A percentile compares a stretch with the other conserved stretches of the same genome.
These are phyloP conservation scores for Nannochloropsis oceanica DNA, from an alignment of 108 stramenopile species.

Conservation along the genomic window DNA sequence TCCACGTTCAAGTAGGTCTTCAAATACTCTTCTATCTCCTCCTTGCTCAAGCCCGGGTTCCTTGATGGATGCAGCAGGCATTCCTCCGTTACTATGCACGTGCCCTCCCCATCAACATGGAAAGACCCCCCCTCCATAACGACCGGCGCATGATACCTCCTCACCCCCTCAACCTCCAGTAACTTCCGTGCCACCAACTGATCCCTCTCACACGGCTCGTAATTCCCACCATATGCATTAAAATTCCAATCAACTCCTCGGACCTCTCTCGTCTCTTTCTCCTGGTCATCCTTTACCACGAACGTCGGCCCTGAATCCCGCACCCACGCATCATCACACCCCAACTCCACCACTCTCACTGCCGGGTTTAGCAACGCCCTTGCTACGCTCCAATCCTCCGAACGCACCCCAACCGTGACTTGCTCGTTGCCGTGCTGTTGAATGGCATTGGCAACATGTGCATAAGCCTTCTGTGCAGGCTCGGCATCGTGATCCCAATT, in stretches of 20 bases:
- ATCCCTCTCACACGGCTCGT: constrained; percentile 48
- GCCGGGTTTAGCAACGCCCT: not conserved
- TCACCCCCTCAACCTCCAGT: constrained; percentile 9
- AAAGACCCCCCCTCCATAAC: constrained; percentile 53
- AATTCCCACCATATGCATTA: constrained; percentile 57
- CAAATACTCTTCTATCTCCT: constrained; percentile 40
- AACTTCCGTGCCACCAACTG: constrained; percentile 35
- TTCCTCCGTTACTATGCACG: constrained; percentile 52
- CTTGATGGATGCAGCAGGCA: constrained; percentile 52
- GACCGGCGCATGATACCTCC: constrained; percentile 4
- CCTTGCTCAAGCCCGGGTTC: constrained; percentile 44
- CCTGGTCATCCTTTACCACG: constrained; percentile 14
- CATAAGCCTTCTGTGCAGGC: constrained; percentile 1
- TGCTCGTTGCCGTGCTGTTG: not conserved
- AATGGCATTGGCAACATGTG: constrained; percentile 8
- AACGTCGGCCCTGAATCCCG: constrained; percentile 59
- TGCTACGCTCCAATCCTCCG: not conserved
- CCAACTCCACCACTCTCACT: not conserved
- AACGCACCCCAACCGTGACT: constrained; percentile 4
- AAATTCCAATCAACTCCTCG: constrained; percentile 56
- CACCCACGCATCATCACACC: constrained; percentile 50
- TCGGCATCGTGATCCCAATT: not conserved
- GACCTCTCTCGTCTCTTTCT: constrained; percentile 3
- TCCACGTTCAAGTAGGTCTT: constrained; percentile 31
- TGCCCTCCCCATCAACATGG: constrained; percentile 61